These are phyloP conservation scores for Malus sylvestris DNA, from an alignment of 306 rosid species.

Conservation along the genomic window DNA sequence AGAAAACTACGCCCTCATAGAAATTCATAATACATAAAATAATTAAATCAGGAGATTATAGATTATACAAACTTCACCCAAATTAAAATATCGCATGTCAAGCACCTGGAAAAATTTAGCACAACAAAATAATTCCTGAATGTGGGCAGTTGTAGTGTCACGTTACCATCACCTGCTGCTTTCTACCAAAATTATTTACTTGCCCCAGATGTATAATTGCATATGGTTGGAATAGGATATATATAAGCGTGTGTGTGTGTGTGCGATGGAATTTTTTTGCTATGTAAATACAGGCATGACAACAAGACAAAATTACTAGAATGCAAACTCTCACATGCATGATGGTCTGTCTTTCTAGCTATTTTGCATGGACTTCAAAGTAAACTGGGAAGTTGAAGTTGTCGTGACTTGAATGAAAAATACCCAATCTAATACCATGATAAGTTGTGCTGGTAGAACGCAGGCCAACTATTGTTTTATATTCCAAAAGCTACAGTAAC, in stretches of 20 bases:
- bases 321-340: no score
- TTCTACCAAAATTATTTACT: not conserved
- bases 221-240: not conserved
- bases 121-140: not conserved
- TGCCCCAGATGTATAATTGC: not conserved
- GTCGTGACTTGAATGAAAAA: no score
- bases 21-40: not conserved
- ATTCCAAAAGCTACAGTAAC: no score
- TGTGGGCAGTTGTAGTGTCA: not conserved
- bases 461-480: no score
- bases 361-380: no score
- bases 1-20: not conserved
- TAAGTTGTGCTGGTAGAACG: no score
- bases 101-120: not conserved
- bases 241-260: no score
- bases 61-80: not conserved
- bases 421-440: no score
- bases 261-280: no score
- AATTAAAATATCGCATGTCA: not conserved
- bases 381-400: no score
- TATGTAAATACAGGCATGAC: not conserved
- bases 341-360: no score
- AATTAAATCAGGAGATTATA: not conserved
- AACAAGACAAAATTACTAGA: no score
- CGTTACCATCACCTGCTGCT: not conserved